Evolutionary conservation across 345 rosid genomes (phyloP).

Genomic region (Triadica sebifera): DNA sequence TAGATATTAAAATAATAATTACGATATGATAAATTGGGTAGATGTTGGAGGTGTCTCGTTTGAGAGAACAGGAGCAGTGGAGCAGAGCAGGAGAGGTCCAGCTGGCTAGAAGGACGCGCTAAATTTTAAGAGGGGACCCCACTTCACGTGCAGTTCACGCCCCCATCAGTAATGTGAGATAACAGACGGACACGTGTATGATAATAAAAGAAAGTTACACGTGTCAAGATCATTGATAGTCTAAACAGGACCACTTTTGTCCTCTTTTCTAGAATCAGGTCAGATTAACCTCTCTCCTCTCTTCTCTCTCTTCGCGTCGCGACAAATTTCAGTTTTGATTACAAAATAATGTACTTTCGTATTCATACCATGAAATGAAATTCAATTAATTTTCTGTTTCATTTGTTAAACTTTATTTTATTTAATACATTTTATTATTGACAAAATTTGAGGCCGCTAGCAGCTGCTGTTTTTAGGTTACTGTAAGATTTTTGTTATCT

Average conservation of each 20-base stretch:
- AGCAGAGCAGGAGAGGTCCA: conserved; percentile 20
- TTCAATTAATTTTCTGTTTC: too few relatives aligned
- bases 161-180: neutral
- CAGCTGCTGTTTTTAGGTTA: too few relatives aligned
- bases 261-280: conserved; percentile 22
- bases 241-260: conserved; percentile 34
- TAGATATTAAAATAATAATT: too few relatives aligned
- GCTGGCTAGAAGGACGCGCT: conserved; percentile 29
- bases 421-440: too few relatives aligned
- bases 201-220: conserved; percentile 8
- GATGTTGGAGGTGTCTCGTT: conserved; percentile 30
- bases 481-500: too few relatives aligned
- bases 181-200: neutral
- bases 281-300: conserved; percentile 22
- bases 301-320: conserved; percentile 20
- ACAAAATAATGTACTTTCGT: too few relatives aligned
- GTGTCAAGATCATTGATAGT: conserved; percentile 26
- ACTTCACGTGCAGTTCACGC: conserved; percentile 49
- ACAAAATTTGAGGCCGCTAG: too few relatives aligned
- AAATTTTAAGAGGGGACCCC: conserved; percentile 30
- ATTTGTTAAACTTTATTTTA: too few relatives aligned
- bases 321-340: conserved; percentile 26
- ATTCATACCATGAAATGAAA: too few relatives aligned
- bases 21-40: neutral
- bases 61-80: conserved; percentile 27